Evolutionary conservation across 768 basidiomycete species (phyloP).

Genomic region (Termitomyces sp.): DNA sequence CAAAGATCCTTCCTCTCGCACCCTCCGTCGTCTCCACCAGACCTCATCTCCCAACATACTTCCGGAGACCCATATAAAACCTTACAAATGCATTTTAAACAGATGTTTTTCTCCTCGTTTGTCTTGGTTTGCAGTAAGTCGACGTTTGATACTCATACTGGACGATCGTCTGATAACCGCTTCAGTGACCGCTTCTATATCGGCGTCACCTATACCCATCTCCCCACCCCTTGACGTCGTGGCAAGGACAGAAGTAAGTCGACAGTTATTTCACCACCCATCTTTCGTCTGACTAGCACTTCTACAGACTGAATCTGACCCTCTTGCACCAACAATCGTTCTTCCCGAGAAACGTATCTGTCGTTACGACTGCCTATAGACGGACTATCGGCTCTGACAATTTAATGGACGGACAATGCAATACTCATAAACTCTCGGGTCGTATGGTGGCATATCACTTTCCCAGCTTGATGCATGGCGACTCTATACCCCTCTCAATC

Average conservation of each 20-base stretch:
- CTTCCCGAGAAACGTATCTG: conserved; percentile 9
- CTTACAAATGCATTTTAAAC: conserved; percentile 5
- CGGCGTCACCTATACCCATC: conserved; percentile 14
- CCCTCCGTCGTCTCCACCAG: neutral
- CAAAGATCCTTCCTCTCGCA: neutral
- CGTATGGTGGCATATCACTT: neutral
- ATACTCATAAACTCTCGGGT: too few species aligned
- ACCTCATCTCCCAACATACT: too few species aligned
- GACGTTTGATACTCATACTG: neutral
- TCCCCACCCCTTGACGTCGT: conserved; percentile 16
- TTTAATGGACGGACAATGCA: neutral
- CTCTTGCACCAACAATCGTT: neutral
- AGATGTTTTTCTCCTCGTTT: conserved; percentile 6
- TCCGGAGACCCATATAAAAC: too few species aligned
- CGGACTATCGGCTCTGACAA: neutral
- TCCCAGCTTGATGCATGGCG: conserved; percentile 7
- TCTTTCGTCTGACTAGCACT: neutral
- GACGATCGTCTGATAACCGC: neutral
- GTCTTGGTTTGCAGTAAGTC: conserved; percentile 16
- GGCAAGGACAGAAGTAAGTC: conserved; percentile 10
- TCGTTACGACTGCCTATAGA: conserved; percentile 9
- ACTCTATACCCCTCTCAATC: too few species aligned
- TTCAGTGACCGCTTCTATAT: conserved; percentile 11
- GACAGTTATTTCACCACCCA: neutral
- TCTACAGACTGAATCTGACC: neutral